A percentile compares a stretch with the other conserved stretches of the same genome.
Evolutionary conservation across 768 basidiomycete species (phyloP).

Genomic region (Boletus subparvulus): DNA sequence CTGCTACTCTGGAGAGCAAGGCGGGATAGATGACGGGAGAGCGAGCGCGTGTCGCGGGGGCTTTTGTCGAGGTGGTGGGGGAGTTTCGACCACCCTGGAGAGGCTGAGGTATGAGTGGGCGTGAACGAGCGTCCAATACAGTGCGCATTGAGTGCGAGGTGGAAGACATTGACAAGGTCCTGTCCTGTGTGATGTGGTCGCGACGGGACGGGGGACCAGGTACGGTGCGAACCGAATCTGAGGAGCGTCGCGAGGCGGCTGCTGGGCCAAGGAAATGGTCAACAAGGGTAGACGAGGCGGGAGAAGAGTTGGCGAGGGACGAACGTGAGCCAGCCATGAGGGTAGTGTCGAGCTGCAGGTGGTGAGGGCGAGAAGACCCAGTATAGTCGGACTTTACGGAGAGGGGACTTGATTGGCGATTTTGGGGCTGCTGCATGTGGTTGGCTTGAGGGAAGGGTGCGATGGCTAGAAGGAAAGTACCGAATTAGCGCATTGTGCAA

Average conservation of each 20-base stretch:
- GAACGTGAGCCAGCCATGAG: slow-evolving; percentile 42
- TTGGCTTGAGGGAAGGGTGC: slow-evolving; percentile 25
- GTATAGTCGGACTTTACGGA: slow-evolving; percentile 40
- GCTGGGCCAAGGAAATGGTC: slow-evolving; percentile 31
- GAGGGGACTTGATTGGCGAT: slow-evolving; percentile 37
- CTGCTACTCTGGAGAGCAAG: slow-evolving; percentile 89
- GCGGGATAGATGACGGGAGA: slow-evolving; percentile 92
- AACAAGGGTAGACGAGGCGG: slow-evolving; percentile 41
- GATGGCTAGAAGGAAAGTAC: slow-evolving; percentile 25
- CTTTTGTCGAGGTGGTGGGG: slow-evolving; percentile 36
- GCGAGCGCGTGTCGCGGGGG: slow-evolving; percentile 42
- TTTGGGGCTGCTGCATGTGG: slow-evolving; percentile 25
- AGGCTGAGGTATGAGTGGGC: slow-evolving; percentile 33
- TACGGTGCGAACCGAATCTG: slow-evolving; percentile 65
- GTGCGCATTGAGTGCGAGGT: slow-evolving; percentile 51
- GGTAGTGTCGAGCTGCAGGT: slow-evolving; percentile 61
- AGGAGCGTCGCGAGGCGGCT: slow-evolving; percentile 53
- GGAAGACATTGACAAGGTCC: slow-evolving; percentile 76
- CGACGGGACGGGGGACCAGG: slow-evolving; percentile 54
- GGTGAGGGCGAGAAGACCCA: slow-evolving; percentile 40
- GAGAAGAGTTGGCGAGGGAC: slow-evolving; percentile 44
- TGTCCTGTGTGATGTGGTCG: slow-evolving; percentile 63
- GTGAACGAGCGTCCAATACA: slow-evolving; percentile 39
- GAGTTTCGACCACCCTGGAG: slow-evolving; percentile 42
- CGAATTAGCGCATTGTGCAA: slow-evolving; percentile 28